Percentiles rank a stretch among this genome's conserved stretches.
Evolutionary conservation across 1,284 basidiomycete species (phyloP).

Genomic region (Agroathelia rolfsii): DNA sequence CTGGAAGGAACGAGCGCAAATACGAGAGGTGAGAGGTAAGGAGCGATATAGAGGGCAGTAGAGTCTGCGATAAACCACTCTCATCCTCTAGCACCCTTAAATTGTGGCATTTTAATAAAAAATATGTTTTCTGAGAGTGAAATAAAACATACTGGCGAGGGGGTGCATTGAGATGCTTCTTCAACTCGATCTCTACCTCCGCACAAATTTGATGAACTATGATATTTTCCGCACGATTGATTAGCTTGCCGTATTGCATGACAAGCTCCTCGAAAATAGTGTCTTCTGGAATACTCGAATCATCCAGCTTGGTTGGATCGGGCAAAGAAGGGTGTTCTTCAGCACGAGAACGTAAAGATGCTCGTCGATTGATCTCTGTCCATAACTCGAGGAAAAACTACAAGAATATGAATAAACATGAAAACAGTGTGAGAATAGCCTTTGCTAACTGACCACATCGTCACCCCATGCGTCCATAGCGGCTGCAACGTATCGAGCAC

Average conservation of each 20-base stretch:
- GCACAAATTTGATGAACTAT: conserved; percentile 69
- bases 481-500: conserved; percentile 58
- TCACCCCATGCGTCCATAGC: conserved; percentile 78
- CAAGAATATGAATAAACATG: conserved; percentile 2
- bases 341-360: conserved; percentile 42
- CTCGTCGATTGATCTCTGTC: conserved; percentile 59
- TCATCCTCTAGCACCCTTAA: conserved; percentile 26
- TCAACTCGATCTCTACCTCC: conserved; percentile 70
- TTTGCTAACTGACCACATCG: conserved; percentile 56
- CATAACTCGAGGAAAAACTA: conserved; percentile 88
- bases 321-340: conserved; percentile 42
- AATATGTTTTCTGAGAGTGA: background rate
- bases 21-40: conserved; percentile 65
- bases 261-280: conserved; percentile 73
- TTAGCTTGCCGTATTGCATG: conserved; percentile 52
- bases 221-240: conserved; percentile 73
- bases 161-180: conserved; percentile 38
- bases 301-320: conserved; percentile 24
- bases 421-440: conserved; percentile 6
- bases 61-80: conserved; percentile 49
- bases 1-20: conserved; percentile 52
- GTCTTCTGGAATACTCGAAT: conserved; percentile 35
- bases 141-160: conserved; percentile 7
- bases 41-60: conserved; percentile 63
- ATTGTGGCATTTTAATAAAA: conserved; percentile 14